phyloP scores from a whole-genome alignment of 805 yeast species.

The Pichia nanzhaoensis region DNA sequence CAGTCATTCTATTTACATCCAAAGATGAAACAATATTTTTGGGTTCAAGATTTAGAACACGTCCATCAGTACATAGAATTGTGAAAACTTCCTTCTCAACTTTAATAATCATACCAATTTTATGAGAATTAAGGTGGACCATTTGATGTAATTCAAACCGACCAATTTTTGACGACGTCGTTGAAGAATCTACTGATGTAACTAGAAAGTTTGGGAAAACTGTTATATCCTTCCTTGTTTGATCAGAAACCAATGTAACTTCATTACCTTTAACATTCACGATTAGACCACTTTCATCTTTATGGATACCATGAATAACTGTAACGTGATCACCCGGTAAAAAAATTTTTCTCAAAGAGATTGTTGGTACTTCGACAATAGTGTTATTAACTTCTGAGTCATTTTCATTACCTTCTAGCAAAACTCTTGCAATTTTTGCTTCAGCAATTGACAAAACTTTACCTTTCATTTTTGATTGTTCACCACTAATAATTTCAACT shows the following conservation, averaged over 20 bases:
- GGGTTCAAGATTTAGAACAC: constrained; percentile 63
- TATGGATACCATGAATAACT: constrained; percentile 83
- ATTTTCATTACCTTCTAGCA: constrained; percentile 42
- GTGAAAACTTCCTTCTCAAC: constrained; percentile 85
- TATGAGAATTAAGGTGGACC: constrained; percentile 78
- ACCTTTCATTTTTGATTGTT: constrained; percentile 86
- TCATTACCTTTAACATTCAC: constrained; percentile 76
- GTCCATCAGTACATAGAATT: constrained; percentile 77
- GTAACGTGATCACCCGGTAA: constrained; percentile 92
- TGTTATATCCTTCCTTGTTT: constrained; percentile 79
- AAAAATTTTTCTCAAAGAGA: constrained; percentile 78
- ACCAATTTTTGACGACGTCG: constrained; percentile 63
- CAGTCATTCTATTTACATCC: constrained; percentile 55
- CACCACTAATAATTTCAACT: constrained; percentile 88
- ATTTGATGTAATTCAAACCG: constrained; percentile 83
- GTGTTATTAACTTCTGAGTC: constrained; percentile 52
- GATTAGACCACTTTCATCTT: constrained; percentile 92
- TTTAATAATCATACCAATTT: constrained; percentile 82
- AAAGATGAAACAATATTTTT: constrained; percentile 78
- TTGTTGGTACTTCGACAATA: constrained; percentile 71
- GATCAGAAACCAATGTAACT: constrained; percentile 85
- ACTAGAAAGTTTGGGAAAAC: constrained; percentile 89
- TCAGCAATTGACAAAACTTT: constrained; percentile 61
- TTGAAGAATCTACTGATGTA: constrained; percentile 78
- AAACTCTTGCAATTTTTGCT: constrained; percentile 45